phyloP scores from a whole-genome alignment of 2,329 filamentous ascomycete genomes.

The Immersiporthe knoxdaviesiana region DNA sequence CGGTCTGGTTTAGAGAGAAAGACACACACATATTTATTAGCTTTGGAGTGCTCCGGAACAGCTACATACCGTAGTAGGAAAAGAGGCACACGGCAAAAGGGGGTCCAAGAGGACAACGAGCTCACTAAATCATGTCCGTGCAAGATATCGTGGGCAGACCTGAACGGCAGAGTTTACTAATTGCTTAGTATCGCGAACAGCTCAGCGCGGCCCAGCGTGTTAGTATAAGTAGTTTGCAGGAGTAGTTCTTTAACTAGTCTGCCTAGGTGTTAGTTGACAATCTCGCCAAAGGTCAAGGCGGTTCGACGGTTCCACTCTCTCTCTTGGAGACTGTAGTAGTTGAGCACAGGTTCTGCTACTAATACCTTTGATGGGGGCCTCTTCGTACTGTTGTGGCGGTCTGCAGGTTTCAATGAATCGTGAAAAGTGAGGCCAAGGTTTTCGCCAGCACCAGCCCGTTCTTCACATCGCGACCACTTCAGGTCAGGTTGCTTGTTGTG shows the following conservation, averaged over 20 bases:
- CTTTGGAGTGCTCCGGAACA: background rate
- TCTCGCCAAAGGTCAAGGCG: background rate
- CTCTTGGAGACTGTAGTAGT: no score
- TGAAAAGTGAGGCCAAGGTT: background rate
- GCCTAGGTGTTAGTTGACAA: background rate
- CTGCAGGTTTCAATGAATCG: background rate
- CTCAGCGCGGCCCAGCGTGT: background rate
- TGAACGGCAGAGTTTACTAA: background rate
- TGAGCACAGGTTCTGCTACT: background rate
- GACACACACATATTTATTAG: no score
- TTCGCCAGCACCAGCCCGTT: background rate
- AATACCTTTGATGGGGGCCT: background rate
- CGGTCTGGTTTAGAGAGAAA: no score
- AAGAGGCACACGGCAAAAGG: background rate
- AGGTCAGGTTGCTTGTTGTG: background rate
- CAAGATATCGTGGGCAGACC: background rate
- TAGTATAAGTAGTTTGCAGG: conserved; percentile 1
- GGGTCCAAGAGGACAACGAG: background rate
- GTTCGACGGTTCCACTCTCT: background rate
- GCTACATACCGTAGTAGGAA: background rate
- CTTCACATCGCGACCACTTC: background rate
- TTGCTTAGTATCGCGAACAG: background rate
- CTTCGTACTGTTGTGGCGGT: background rate
- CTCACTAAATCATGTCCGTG: background rate
- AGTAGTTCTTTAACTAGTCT: background rate